A percentile compares a stretch with the other conserved stretches of the same genome.
Evolutionary conservation across 2,329 filamentous ascomycete species (phyloP).

Genomic region (Cytospora chrysosperma): DNA sequence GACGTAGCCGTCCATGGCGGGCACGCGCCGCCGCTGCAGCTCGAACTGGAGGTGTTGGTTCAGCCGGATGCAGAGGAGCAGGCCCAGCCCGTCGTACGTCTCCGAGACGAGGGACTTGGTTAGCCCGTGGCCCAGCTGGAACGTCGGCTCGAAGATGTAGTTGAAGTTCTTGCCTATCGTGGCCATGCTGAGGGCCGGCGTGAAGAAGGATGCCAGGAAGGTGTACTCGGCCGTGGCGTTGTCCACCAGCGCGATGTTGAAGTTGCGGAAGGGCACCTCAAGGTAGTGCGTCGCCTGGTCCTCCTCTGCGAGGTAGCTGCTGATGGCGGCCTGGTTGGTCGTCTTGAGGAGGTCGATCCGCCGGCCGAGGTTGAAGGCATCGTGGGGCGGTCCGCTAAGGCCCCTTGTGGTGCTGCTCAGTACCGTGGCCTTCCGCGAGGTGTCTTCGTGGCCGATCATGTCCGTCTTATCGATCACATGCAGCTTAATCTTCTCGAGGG

Average conservation of each 20-base stretch:
- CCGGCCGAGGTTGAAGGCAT: constrained; percentile 85
- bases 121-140: constrained; percentile 75
- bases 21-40: constrained; percentile 85
- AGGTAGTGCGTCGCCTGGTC: constrained; percentile 83
- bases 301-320: constrained; percentile 89
- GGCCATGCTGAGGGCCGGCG: constrained; percentile 70
- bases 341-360: constrained; percentile 79
- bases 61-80: constrained; percentile 86
- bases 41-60: constrained; percentile 96
- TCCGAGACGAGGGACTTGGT: constrained; percentile 75
- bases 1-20: constrained; percentile 84
- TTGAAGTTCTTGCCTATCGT: constrained; percentile 79
- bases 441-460: constrained; percentile 76
- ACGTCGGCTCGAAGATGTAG: constrained; percentile 86
- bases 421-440: constrained; percentile 61
- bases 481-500: constrained; percentile 80
- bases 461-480: constrained; percentile 82
- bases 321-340: constrained; percentile 70
- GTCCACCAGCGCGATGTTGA: constrained; percentile 90
- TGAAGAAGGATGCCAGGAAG: constrained; percentile 88
- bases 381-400: constrained; percentile 63
- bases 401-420: constrained; percentile 47
- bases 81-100: constrained; percentile 79
- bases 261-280: constrained; percentile 88
- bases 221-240: constrained; percentile 95